phyloP scores from a whole-genome alignment of 768 basidiomycete species.

The Boletus rubroflammeus region DNA sequence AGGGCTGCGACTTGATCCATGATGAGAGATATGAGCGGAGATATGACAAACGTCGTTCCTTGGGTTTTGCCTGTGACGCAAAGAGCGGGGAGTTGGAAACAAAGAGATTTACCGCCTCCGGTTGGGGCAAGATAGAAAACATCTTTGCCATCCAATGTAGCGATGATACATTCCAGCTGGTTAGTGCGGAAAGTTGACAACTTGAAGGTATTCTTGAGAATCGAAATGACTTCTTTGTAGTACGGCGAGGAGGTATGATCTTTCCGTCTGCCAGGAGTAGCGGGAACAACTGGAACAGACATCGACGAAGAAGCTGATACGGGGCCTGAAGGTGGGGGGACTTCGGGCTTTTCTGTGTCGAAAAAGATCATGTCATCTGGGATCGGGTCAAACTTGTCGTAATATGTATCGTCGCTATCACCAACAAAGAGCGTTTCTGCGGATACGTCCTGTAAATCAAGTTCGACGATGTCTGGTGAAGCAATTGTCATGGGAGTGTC shows the following conservation, averaged over 20 bases:
- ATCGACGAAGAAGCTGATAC: slow-evolving; percentile 10
- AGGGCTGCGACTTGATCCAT: slow-evolving; percentile 80
- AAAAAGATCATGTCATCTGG: slow-evolving; percentile 19
- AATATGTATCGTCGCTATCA: slow-evolving; percentile 47
- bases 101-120: slow-evolving; percentile 87
- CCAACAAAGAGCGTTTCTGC: slow-evolving; percentile 19
- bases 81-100: slow-evolving; percentile 88
- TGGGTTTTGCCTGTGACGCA: slow-evolving; percentile 65
- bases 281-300: background rate
- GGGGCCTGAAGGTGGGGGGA: slow-evolving; percentile 4
- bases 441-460: slow-evolving; percentile 22
- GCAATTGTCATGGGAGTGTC: slow-evolving; percentile 4
- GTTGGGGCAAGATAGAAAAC: slow-evolving; percentile 97
- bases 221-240: slow-evolving; percentile 29
- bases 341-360: slow-evolving; percentile 9
- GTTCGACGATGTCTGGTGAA: slow-evolving; percentile 15
- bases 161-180: slow-evolving; percentile 83
- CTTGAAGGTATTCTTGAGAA: slow-evolving; percentile 47
- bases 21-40: slow-evolving; percentile 87
- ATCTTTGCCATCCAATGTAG: slow-evolving; percentile 75
- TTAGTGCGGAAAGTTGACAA: slow-evolving; percentile 71
- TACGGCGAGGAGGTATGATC: slow-evolving; percentile 33
- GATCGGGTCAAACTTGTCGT: slow-evolving; percentile 41
- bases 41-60: slow-evolving; percentile 87
- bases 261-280: slow-evolving; percentile 10